Base-by-base conservation (phyloP, 2,329 filamentous ascomycete genomes). In the Didymella arachidicola region DNA sequence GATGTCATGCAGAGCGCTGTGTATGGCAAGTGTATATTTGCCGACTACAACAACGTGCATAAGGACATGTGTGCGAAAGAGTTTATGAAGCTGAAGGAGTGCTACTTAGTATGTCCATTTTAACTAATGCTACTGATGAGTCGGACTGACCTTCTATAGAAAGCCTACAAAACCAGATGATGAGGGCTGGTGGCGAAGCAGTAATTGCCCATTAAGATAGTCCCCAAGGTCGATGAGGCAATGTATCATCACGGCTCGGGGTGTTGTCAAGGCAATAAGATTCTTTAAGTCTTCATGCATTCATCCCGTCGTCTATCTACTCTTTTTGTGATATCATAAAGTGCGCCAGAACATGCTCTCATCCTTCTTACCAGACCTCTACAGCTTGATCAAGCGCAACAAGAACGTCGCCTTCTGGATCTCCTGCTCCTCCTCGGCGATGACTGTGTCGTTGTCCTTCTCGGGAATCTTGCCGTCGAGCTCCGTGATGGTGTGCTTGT, bases 1-100 rank as follows among this genome's bases (percentile, higher is more conserved):
- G 56, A 59, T 51, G 56, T 60, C 34, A 48, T 39, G 12, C 26
- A 98, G 94, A 90, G 92, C 51, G 84, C 92, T 2, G 82, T 86
- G 12, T 99, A 98, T 72, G 95, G 94, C 66, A 93, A 93, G 82
- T 99, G 95, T 75, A 88, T 99, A 64, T 85, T 94, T 49, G 86
- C 87, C 38, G 94, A 98, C 73, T 98, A 96, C 79, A 94, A 94
- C 73, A 87, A 92, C 4, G 87, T 97, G 3, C 86, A 93, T 68
- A 96, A 96, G 74, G 92, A 97, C 73, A 95, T 95, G 82, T 99
- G 95, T 72, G 83, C 84, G 4, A 87, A 87, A 57, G 93, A 97
- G 72, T 98, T 99, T 68, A 81, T 95, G 77, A 87, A 81, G 65
- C 77, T 98, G 47, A 97, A 96, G 76, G 84, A 96, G 66, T 98